Base-by-base conservation (phyloP, 805 yeast species). In the Yarrowia sp. region DNA sequence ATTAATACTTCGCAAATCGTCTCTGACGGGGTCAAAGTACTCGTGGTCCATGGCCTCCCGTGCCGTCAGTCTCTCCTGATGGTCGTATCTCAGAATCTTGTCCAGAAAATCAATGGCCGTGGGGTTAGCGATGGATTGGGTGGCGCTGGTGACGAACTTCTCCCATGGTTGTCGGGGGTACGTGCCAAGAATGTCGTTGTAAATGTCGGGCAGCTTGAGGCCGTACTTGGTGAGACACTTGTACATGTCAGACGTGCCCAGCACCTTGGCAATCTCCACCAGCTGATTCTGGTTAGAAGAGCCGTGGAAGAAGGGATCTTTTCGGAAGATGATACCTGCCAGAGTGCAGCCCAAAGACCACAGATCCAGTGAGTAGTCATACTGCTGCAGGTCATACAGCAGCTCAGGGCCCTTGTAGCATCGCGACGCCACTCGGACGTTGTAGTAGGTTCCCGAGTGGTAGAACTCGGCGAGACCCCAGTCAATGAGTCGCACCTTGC, bases 391-490 rank as follows among this genome's bases (percentile, higher is more conserved):
- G 73, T 92, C 92, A 10, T 92, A 90, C 66, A 92, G 80, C 69
- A 92, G 79, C 77, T 92, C 97, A 1, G 97, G 97, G 10, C 96
- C 97, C 78, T 92, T 92, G 77, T 88, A 91, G 76, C 90, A 91
- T 67, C 97, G 83, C 6, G 96, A 88, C 0, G 97, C 97, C 36
- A 92, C 97, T 67, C 97, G 82, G 22, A 90, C 96, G 72, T 92
- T 92, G 77, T 90, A 92, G 69, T 90, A 96, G 58, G 88, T 89
- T 5, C 93, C 95, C 2, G 89, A 87, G 73, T 92, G 97, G 76
- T 92, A 92, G 73, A 89, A 92, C 74, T 92, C 97, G 8, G 97
- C 97, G 67, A 92, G 78, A 16, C 97, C 97, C 97, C 97, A 92
- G 78, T 92, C 97, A 68, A 92, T 92, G 65, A 92, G 82, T 70